A percentile compares a stretch with the other conserved stretches of the same genome.
phyloP scores from a whole-genome alignment of 2,329 filamentous ascomycete genomes.

The Alternaria sp. region DNA sequence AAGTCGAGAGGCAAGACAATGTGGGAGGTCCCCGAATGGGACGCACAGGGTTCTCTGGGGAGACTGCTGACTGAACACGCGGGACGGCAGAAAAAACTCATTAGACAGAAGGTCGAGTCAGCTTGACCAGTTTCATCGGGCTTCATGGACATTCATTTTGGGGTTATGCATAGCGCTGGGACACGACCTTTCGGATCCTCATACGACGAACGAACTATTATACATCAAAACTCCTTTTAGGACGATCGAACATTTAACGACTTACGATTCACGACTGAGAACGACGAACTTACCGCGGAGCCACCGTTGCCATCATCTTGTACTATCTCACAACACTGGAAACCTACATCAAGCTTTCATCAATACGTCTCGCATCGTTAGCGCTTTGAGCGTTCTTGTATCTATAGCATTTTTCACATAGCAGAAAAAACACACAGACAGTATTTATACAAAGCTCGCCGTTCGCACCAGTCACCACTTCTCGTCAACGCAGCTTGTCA shows the following conservation, averaged over 20 bases:
- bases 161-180: constrained; percentile 5
- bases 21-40: constrained; percentile 45
- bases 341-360: neutral
- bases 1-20: constrained; percentile 20
- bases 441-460: neutral
- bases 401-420: neutral
- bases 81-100: constrained; percentile 19
- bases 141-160: neutral
- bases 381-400: neutral
- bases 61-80: constrained; percentile 31
- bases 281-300: neutral
- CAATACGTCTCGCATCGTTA: neutral
- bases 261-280: neutral
- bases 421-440: neutral
- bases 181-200: neutral
- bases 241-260: neutral
- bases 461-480: neutral
- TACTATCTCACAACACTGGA: neutral
- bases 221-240: neutral
- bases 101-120: constrained; percentile 19
- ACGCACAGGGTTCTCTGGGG: constrained; percentile 35
- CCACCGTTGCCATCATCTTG: neutral
- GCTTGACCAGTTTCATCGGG: constrained; percentile 12
- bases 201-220: neutral
- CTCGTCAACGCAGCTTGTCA: neutral